Conservation (phyloP, 2,329 filamentous ascomycete species). For the Microascus cirrosus region DNA sequence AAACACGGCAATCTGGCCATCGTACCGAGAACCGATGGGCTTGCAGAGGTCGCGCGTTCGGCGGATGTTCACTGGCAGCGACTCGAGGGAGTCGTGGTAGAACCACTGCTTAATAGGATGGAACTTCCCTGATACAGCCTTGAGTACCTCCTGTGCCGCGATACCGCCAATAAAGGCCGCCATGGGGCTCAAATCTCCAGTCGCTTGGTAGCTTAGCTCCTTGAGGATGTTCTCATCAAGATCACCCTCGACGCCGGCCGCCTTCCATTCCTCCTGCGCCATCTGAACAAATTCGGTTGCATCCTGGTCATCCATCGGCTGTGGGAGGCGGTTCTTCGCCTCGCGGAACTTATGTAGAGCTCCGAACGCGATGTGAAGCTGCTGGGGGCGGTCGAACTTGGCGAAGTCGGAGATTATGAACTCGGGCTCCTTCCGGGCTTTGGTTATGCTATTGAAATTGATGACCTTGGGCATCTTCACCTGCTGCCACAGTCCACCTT, state of each 20-base stretch:
- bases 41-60: constrained; percentile 83
- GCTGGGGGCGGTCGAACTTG: constrained; percentile 90
- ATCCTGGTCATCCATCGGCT: constrained; percentile 75
- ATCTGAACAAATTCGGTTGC: constrained; percentile 67
- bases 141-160: constrained; percentile 87
- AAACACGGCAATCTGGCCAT: constrained; percentile 95
- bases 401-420: constrained; percentile 90
- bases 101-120: constrained; percentile 91
- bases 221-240: constrained; percentile 86
- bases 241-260: constrained; percentile 50
- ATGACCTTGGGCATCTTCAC: constrained; percentile 97
- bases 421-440: constrained; percentile 76
- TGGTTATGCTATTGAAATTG: constrained; percentile 73
- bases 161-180: constrained; percentile 92
- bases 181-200: constrained; percentile 82
- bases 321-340: constrained; percentile 62
- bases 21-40: constrained; percentile 76
- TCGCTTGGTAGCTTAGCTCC: constrained; percentile 90
- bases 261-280: constrained; percentile 61
- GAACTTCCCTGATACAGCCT: constrained; percentile 96
- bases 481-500: constrained; percentile 83
- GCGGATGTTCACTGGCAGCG: constrained; percentile 62
- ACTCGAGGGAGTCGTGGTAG: constrained; percentile 97
- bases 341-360: constrained; percentile 80
- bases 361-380: constrained; percentile 87